phyloP scores from a whole-genome alignment of 2,329 filamentous ascomycete genomes.

The Colletotrichum gigasporum region DNA sequence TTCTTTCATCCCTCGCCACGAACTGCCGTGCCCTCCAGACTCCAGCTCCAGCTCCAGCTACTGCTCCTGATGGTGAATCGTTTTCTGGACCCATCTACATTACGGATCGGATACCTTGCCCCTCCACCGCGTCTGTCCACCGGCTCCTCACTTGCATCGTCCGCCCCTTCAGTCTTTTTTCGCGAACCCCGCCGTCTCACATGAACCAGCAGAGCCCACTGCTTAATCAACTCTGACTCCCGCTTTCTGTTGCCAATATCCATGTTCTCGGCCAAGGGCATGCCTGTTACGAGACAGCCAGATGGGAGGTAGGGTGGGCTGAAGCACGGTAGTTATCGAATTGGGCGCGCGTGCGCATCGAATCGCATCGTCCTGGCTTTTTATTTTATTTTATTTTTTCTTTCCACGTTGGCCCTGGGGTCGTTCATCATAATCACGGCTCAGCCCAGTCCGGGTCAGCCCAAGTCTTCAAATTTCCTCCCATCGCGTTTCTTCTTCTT shows the following conservation, averaged over 20 bases:
- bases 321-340: neutral
- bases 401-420: conserved; percentile 2
- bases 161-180: neutral
- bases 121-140: neutral
- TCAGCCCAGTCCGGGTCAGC: conserved; percentile 15
- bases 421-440: conserved; percentile 15
- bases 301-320: neutral
- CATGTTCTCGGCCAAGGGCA: neutral
- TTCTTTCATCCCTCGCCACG: neutral
- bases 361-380: neutral
- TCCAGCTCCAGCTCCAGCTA: too few species aligned
- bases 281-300: neutral
- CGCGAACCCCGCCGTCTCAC: conserved; percentile 9
- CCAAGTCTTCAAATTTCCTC: neutral
- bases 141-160: conserved; percentile 1
- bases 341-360: neutral
- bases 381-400: neutral
- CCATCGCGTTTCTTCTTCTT: conserved; percentile 13
- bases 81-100: neutral
- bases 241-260: neutral
- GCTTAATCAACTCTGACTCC: conserved; percentile 3
- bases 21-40: neutral
- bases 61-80: neutral
- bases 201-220: conserved; percentile 14
- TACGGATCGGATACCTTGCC: neutral